Conservation (phyloP, 306 rosid genomes). For the Acacia crassicarpa region DNA sequence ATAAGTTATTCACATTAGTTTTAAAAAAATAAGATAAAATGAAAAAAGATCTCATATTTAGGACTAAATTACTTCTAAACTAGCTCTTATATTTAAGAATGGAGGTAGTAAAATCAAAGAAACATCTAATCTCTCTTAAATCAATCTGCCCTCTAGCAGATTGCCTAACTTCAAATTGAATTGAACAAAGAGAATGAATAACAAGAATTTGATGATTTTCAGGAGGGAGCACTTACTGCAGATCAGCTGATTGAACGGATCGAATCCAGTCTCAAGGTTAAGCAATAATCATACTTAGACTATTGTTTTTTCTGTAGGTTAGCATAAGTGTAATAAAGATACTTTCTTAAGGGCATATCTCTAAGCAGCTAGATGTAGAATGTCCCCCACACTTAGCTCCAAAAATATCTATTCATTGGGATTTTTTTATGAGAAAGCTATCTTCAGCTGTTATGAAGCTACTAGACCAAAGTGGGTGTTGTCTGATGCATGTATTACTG, state of each 20-base stretch:
- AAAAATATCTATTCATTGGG: neutral
- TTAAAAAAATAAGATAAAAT: no score
- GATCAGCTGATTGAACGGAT: conserved; percentile 72
- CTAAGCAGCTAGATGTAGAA: neutral
- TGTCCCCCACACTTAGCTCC: neutral
- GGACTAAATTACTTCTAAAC: no score
- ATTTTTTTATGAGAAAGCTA: neutral
- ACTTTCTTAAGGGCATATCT: conserved; percentile 6
- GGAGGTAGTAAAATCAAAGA: neutral
- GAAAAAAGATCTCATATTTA: no score
- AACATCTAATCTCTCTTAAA: neutral
- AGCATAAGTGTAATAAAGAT: neutral
- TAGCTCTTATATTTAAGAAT: no score
- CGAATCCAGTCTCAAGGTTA: conserved; percentile 64
- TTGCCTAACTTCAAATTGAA: neutral
- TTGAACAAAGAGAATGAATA: neutral
- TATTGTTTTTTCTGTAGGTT: neutral
- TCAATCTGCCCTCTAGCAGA: neutral
- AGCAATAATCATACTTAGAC: conserved; percentile 56
- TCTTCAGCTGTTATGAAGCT: conserved; percentile 28
- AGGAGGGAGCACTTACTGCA: conserved; percentile 92
- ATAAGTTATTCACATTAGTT: no score
- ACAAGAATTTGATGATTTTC: conserved; percentile 27
- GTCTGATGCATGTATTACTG: conserved; percentile 15
- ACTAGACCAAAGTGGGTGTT: neutral